These are phyloP conservation scores for Rasamsonia emersonii DNA, from an alignment of 2,329 filamentous ascomycete species.

Conservation along the genomic window DNA sequence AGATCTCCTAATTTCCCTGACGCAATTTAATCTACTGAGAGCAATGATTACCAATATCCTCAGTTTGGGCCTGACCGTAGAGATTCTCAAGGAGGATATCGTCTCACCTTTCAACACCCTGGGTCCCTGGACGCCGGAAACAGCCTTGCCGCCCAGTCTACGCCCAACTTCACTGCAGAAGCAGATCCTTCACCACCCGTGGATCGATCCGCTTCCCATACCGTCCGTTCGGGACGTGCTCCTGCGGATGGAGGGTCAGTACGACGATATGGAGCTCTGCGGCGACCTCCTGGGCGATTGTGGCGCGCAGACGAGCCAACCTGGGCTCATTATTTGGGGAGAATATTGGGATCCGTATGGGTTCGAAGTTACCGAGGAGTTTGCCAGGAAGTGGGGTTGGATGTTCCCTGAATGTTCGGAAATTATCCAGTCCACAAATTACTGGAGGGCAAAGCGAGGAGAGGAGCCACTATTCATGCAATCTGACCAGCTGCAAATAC, in stretches of 20 bases:
- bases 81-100: slow-evolving; percentile 1
- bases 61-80: slow-evolving; percentile 8
- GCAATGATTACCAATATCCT: slow-evolving; percentile 12
- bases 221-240: slow-evolving; percentile 27
- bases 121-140: neutral
- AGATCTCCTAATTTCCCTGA: slow-evolving; percentile 14
- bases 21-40: slow-evolving; percentile 16
- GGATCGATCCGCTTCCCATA: slow-evolving; percentile 31
- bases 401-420: slow-evolving; percentile 23
- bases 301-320: neutral
- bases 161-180: slow-evolving; percentile 26
- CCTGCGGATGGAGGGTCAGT: slow-evolving; percentile 13
- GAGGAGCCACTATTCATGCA: slow-evolving; percentile 16
- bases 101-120: slow-evolving; percentile 1
- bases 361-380: slow-evolving; percentile 27
- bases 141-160: slow-evolving; percentile 14
- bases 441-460: slow-evolving; percentile 23
- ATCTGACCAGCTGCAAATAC: too few relatives aligned
- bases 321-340: slow-evolving; percentile 24
- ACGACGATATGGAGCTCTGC: slow-evolving; percentile 30
- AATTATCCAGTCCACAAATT: slow-evolving; percentile 25
- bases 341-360: slow-evolving; percentile 19
- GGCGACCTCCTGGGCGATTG: slow-evolving; percentile 17
- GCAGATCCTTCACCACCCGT: slow-evolving; percentile 21
- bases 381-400: slow-evolving; percentile 25